phyloP scores from a whole-genome alignment of 139 green algal genomes.

The Ettlia oleoabundans region DNA sequence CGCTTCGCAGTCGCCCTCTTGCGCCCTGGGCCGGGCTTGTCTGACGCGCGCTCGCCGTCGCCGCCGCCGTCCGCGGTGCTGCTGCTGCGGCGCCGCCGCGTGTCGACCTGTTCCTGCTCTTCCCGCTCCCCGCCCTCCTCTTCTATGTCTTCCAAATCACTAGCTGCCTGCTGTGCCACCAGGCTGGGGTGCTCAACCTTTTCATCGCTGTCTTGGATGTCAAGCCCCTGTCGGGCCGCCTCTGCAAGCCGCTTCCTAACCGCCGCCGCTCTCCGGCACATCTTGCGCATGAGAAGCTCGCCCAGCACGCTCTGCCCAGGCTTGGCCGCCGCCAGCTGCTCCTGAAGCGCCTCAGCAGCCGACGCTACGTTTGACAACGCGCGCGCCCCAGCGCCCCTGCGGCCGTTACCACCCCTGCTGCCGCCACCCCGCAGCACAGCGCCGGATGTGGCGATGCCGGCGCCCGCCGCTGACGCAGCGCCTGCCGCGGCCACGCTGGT shows the following conservation, averaged over 20 bases:
- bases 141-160: neutral
- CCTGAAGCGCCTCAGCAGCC: neutral
- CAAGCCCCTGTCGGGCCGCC: conserved; percentile 23
- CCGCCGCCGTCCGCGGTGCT: neutral
- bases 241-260: conserved; percentile 14
- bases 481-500: neutral
- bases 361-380: too few relatives aligned
- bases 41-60: neutral
- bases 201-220: conserved; percentile 13
- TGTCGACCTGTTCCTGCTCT: neutral
- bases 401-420: neutral
- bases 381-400: neutral
- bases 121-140: neutral
- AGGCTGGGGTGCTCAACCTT: conserved; percentile 18
- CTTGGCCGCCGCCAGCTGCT: neutral
- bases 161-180: neutral
- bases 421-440: neutral
- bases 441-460: neutral
- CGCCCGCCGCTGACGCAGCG: neutral
- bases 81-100: too few relatives aligned
- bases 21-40: neutral
- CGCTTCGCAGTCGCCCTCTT: neutral
- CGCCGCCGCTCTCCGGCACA: conserved; percentile 31
- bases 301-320: conserved; percentile 5
- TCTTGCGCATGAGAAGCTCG: conserved; percentile 36